Evolutionary conservation across 2,329 filamentous ascomycete genomes (phyloP), one percentile per base, ranked within the genome.

Genomic region (Diaporthe citrichinensis): DNA sequence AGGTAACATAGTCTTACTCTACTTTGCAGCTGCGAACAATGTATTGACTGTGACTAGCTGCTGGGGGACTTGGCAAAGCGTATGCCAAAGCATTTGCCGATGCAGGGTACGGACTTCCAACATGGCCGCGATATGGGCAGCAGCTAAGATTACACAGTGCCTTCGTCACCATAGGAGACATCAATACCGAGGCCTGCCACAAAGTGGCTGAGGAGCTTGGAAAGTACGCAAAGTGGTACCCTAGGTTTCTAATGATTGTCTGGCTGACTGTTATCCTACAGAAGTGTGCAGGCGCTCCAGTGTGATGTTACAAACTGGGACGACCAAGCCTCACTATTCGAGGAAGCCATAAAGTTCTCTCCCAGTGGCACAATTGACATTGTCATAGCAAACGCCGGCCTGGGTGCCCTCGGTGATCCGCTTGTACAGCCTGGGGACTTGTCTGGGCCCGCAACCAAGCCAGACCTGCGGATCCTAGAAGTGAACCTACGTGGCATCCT

Each of bases 201-300:
- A 36, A 23, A 3, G 23, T 4, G 31, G 36, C 31, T 15, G 31
- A 59, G 14, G 57, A 59, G 57, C 34, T 59, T n/a, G 57, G 31
- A 39, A 59, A 36, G 57, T 59, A 59, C 39, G 20, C 4, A 14
- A n/a, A 8, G 0, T 3, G 3, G 23, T 3, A n/a, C 2, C 3
- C 6, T 1, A 9, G 15, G 2, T 4, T 14, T 8, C 15, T 7
- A 12, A 7, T 14, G 12, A 0, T n/a, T 36, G 8, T n/a, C 1
- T 36, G 12, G 34, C 57, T 59, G 10, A 59, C 34, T 2, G 1
- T 4, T 7, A 14, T 59, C 31, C 57, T 3, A 1, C 57, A 59
- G 57, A 59, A 36, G 39, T 7, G 20, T 59, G 20, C 57, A 59
- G 34, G 57, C 57, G 0, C 12, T 59, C 34, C 2, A 39, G 1